Conservation (phyloP, 345 rosid species). For the Eucalyptus cladocalyx region DNA sequence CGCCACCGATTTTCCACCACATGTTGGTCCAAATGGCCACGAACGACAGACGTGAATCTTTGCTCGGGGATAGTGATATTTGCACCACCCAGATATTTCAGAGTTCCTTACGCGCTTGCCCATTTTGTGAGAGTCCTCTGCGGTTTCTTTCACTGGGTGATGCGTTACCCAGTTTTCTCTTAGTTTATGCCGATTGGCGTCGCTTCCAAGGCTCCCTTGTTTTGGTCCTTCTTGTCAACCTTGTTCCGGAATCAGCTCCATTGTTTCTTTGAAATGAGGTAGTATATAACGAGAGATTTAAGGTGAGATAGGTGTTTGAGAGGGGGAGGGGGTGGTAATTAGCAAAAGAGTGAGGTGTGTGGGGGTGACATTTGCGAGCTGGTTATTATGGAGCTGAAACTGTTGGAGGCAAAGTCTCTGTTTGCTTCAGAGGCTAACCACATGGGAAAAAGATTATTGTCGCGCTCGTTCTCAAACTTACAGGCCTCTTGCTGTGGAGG, state of each 20-base stretch:
- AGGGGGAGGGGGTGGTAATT: not conserved
- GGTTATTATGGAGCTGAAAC: not conserved
- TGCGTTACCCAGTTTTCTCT: not conserved
- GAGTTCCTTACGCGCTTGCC: not conserved
- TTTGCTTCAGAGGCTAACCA: not conserved
- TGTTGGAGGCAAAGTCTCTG: not conserved
- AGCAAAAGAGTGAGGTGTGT: not conserved
- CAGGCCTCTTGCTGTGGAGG: not conserved
- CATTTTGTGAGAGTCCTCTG: not conserved
- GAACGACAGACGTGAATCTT: not conserved
- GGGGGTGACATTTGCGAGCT: not conserved
- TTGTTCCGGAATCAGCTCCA: not conserved
- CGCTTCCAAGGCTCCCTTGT: not conserved
- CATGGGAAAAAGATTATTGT: not conserved
- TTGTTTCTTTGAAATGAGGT: not conserved
- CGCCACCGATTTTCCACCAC: not conserved
- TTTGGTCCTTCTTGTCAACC: not conserved
- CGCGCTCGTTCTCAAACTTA: not conserved
- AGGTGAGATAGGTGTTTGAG: not conserved
- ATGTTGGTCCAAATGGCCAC: not conserved
- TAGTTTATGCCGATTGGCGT: not conserved
- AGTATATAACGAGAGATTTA: not conserved
- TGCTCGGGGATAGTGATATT: not conserved
- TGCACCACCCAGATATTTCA: not conserved
- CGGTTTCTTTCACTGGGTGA: not conserved